A percentile compares a stretch with the other conserved stretches of the same genome.
Evolutionary conservation across 495 filamentous ascomycete species (phyloP).

Genomic region (Penicillium mononematosum): DNA sequence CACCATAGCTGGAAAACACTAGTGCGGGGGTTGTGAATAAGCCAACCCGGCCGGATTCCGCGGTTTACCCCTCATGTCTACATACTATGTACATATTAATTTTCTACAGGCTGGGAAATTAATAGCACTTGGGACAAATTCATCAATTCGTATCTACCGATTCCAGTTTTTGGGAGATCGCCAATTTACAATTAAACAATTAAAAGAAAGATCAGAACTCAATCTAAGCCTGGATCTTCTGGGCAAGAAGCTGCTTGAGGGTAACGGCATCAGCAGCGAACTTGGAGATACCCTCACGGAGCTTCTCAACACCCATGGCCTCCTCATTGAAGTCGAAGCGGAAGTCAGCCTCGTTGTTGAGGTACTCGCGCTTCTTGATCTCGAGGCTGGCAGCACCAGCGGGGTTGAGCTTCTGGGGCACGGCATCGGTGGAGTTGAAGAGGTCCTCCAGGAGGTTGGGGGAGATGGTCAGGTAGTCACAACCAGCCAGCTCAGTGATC

Average conservation of each 20-base stretch:
- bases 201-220: constrained; percentile 23
- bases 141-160: constrained; percentile 46
- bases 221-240: constrained; percentile 68
- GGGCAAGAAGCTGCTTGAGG: constrained; percentile 85
- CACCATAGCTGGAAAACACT: neutral
- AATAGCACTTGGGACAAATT: constrained; percentile 12
- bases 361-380: constrained; percentile 86
- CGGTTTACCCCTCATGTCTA: constrained; percentile 3
- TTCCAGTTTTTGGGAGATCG: constrained; percentile 32
- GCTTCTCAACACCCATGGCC: constrained; percentile 97
- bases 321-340: constrained; percentile 99
- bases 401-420: constrained; percentile 92
- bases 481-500: constrained; percentile 96
- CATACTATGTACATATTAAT: no score
- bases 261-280: constrained; percentile 95
- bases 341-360: constrained; percentile 86
- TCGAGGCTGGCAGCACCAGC: constrained; percentile 61
- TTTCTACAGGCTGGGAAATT: constrained; percentile 6
- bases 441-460: constrained; percentile 94
- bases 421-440: constrained; percentile 69
- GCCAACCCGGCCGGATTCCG: constrained; percentile 28
- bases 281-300: constrained; percentile 97
- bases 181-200: constrained; percentile 31
- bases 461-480: constrained; percentile 98
- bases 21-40: constrained; percentile 32